phyloP scores from a whole-genome alignment of 345 rosid species.

The Cardiospermum halicacabum region DNA sequence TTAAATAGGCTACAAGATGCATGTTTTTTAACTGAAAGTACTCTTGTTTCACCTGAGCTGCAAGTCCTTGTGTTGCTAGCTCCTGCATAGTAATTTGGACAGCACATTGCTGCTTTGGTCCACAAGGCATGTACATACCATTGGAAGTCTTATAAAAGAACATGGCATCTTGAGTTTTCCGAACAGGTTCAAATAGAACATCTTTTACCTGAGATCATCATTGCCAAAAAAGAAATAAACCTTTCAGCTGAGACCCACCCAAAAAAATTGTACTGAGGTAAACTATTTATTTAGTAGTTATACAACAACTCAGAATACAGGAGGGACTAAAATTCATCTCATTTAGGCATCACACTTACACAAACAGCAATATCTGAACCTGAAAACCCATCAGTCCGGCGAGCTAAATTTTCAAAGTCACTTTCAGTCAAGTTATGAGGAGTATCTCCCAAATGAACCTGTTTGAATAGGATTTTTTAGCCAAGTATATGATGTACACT shows the following conservation, averaged over 20 bases:
- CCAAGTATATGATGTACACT: background rate
- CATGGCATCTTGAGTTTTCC: conserved; percentile 92
- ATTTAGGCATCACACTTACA: conserved; percentile 42
- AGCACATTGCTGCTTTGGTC: conserved; percentile 75
- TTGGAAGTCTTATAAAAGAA: conserved; percentile 53
- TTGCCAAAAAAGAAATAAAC: background rate
- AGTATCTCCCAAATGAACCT: conserved; percentile 97
- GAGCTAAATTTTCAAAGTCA: conserved; percentile 80
- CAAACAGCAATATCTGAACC: conserved; percentile 95
- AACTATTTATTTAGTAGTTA: background rate
- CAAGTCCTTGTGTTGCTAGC: conserved; percentile 71
- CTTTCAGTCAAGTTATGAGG: conserved; percentile 83
- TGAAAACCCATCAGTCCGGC: conserved; percentile 81
- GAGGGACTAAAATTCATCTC: background rate
- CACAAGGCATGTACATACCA: conserved; percentile 85
- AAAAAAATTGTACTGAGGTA: background rate
- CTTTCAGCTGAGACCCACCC: background rate
- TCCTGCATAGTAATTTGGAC: conserved; percentile 80
- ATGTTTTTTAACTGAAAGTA: background rate
- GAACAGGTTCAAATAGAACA: conserved; percentile 92
- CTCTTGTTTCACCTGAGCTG: conserved; percentile 43
- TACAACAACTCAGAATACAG: background rate
- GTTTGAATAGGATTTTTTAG: conserved; percentile 13
- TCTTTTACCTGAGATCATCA: conserved; percentile 63
- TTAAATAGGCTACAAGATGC: background rate